phyloP scores from a whole-genome alignment of 768 basidiomycete species.

The Chiua virens region DNA sequence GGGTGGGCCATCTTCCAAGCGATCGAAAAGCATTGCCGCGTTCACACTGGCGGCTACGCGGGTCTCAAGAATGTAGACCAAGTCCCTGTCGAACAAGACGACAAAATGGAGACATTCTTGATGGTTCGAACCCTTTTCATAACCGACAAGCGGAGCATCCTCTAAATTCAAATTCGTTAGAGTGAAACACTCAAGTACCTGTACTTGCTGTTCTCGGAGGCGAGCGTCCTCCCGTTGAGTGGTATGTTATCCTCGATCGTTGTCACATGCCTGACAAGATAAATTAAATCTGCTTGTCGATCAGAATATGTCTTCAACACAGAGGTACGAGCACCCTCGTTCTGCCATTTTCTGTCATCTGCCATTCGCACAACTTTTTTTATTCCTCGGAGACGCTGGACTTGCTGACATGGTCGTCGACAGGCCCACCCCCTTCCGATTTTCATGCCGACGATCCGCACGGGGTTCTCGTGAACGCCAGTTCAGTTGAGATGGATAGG shows the following conservation, averaged over 20 bases:
- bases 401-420: background rate
- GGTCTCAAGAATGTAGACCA: slow-evolving; percentile 83
- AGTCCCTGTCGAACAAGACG: slow-evolving; percentile 64
- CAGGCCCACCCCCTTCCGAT: slow-evolving; percentile 74
- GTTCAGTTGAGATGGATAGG: too few species aligned
- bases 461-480: slow-evolving; percentile 43
- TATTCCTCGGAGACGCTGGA: too few species aligned
- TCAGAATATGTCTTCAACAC: slow-evolving; percentile 91
- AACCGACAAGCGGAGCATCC: too few species aligned
- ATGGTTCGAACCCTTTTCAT: slow-evolving; percentile 60
- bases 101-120: slow-evolving; percentile 96
- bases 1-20: slow-evolving; percentile 91
- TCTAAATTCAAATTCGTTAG: slow-evolving; percentile 38
- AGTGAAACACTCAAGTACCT: slow-evolving; percentile 92
- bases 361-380: background rate
- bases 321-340: slow-evolving; percentile 51
- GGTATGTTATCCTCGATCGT: slow-evolving; percentile 47
- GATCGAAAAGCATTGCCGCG: slow-evolving; percentile 78
- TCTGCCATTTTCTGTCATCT: too few species aligned
- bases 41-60: slow-evolving; percentile 82
- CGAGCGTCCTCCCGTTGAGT: slow-evolving; percentile 66
- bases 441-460: slow-evolving; percentile 52
- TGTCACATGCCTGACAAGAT: slow-evolving; percentile 6
- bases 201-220: slow-evolving; percentile 81
- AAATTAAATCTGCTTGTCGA: background rate